These are phyloP conservation scores for Haberlea rhodopensis DNA, from an alignment of 257 asterid species.

Conservation along the genomic window DNA sequence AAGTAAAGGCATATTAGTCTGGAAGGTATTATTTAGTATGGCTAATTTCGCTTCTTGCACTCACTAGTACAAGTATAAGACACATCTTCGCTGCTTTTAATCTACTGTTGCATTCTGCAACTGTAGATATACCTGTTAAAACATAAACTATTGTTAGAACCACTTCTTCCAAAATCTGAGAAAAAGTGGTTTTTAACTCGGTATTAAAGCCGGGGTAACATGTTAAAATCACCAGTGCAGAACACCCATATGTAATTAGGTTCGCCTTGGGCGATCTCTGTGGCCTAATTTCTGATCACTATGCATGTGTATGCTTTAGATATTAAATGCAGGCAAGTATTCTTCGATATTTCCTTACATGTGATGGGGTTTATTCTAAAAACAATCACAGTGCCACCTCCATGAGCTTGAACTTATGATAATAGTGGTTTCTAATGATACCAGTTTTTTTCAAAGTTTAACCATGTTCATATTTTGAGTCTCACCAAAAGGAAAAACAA, in stretches of 20 bases:
- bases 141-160: too few species aligned
- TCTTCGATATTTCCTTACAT: neutral
- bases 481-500: neutral
- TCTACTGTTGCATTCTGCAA: slow-evolving; percentile 30
- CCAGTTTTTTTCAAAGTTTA: neutral
- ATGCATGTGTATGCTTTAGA: too few species aligned
- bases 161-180: too few species aligned
- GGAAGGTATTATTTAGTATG: slow-evolving; percentile 59
- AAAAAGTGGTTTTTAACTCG: too few species aligned
- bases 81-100: slow-evolving; percentile 11
- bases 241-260: too few species aligned
- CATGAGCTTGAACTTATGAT: neutral
- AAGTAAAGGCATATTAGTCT: slow-evolving; percentile 83
- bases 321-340: neutral
- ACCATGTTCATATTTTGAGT: neutral
- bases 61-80: neutral
- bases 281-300: too few species aligned
- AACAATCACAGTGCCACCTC: neutral
- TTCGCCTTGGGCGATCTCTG: too few species aligned
- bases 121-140: slow-evolving; percentile 1
- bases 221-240: too few species aligned
- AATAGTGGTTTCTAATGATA: neutral
- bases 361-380: neutral
- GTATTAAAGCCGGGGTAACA: too few species aligned
- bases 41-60: slow-evolving; percentile 9